Evolutionary conservation across 106 monocot genomes (phyloP).

Genomic region (Platanthera guangdongensis): DNA sequence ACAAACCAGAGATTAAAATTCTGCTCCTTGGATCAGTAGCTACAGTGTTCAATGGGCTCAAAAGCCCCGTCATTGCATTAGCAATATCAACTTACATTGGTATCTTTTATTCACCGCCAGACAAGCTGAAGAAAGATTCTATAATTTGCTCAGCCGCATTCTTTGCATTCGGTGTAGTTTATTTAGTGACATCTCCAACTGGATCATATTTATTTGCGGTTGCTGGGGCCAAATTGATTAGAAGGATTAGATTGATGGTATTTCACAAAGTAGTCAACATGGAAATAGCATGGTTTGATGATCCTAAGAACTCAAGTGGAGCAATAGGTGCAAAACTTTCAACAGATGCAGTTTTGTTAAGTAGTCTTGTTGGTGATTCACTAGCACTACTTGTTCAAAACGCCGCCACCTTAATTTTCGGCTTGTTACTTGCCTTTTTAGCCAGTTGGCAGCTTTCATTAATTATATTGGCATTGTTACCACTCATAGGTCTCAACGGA

Average conservation of each 20-base stretch:
- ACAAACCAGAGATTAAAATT: constrained; percentile 47
- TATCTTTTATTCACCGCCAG: constrained; percentile 43
- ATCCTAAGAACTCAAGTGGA: constrained; percentile 47
- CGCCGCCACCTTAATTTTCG: constrained; percentile 32
- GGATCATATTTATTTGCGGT: constrained; percentile 40
- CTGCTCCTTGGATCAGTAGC: constrained; percentile 37
- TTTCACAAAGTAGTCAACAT: constrained; percentile 57
- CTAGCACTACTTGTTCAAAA: constrained; percentile 49
- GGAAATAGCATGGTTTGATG: constrained; percentile 64
- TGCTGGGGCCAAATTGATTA: constrained; percentile 51
- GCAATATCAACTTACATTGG: constrained; percentile 37
- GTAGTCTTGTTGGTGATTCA: constrained; percentile 52
- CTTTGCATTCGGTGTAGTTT: constrained; percentile 28
- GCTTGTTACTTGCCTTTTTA: constrained; percentile 40
- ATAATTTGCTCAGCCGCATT: constrained; percentile 38
- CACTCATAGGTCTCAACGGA: constrained; percentile 46
- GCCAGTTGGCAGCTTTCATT: constrained; percentile 52
- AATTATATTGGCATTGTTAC: constrained; percentile 45
- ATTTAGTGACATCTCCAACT: constrained; percentile 29
- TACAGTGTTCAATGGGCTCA: constrained; percentile 30
- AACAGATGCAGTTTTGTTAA: constrained; percentile 47
- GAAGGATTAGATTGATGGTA: constrained; percentile 52
- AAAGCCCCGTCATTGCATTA: constrained; percentile 35
- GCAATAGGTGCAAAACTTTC: constrained; percentile 54
- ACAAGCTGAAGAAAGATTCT: constrained; percentile 34